A percentile compares a stretch with the other conserved stretches of the same genome.
These are phyloP conservation scores for Vishniacozyma victoriae DNA, from an alignment of 768 basidiomycete species.

Conservation along the genomic window DNA sequence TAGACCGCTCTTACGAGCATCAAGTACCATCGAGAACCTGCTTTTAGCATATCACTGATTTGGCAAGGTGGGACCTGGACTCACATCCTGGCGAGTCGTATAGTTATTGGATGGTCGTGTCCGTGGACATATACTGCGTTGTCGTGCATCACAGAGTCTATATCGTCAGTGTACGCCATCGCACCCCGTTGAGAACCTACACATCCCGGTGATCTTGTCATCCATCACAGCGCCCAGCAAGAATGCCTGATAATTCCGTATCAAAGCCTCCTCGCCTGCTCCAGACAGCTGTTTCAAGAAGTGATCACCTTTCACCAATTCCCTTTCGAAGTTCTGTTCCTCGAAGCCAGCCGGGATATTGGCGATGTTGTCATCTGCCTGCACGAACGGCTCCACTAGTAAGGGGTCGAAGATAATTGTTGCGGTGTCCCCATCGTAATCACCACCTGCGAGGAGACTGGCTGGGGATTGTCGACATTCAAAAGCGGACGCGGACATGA, in stretches of 20 bases:
- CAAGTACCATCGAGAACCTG: constrained; percentile 31
- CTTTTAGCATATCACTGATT: no score
- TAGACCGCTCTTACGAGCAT: constrained; percentile 38
- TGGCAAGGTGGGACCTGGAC: constrained; percentile 1
- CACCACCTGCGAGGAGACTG: constrained; percentile 31
- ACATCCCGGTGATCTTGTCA: constrained; percentile 18
- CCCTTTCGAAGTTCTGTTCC: constrained; percentile 28
- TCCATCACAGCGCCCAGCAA: constrained; percentile 19
- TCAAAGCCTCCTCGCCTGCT: constrained; percentile 9
- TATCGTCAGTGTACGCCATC: neutral
- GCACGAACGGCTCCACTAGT: constrained; percentile 21
- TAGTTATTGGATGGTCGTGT: constrained; percentile 16
- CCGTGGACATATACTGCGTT: constrained; percentile 31
- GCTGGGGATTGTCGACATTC: constrained; percentile 29
- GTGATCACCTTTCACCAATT: constrained; percentile 19
- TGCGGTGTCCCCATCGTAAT: constrained; percentile 42
- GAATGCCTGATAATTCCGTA: constrained; percentile 21
- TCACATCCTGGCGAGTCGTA: constrained; percentile 33
- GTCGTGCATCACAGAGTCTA: constrained; percentile 35
- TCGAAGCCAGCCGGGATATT: constrained; percentile 18
- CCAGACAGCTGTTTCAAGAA: constrained; percentile 12
- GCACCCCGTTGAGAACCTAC: constrained; percentile 10
- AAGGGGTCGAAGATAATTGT: constrained; percentile 24
- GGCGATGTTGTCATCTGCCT: constrained; percentile 20
- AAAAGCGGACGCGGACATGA: constrained; percentile 25